A percentile compares a stretch with the other conserved stretches of the same genome.
These are phyloP conservation scores for Acorus calamus DNA, from an alignment of 106 monocot genomes.

Conservation along the genomic window DNA sequence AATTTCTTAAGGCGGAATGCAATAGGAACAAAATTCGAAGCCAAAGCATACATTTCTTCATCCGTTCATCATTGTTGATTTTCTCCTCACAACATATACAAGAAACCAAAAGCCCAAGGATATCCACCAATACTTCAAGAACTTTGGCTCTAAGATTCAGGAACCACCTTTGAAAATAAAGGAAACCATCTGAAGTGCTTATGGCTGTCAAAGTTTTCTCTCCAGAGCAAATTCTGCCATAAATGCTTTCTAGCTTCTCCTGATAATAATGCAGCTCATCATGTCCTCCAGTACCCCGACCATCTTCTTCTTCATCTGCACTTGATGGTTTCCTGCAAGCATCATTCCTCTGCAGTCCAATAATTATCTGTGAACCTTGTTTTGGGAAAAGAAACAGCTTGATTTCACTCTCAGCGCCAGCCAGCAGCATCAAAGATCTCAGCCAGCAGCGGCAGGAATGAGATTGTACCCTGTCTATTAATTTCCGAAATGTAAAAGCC, in stretches of 20 bases:
- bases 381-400: slow-evolving; percentile 66
- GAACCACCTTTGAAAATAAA: slow-evolving; percentile 80
- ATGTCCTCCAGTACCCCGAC: slow-evolving; percentile 3
- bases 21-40: slow-evolving; percentile 16
- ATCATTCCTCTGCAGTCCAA: slow-evolving; percentile 28
- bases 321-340: slow-evolving; percentile 9
- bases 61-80: background rate
- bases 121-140: slow-evolving; percentile 38
- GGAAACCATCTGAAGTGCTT: slow-evolving; percentile 14
- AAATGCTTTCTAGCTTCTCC: slow-evolving; percentile 35
- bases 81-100: slow-evolving; percentile 4
- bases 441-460: slow-evolving; percentile 42
- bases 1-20: slow-evolving; percentile 33
- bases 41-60: slow-evolving; percentile 9
- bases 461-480: slow-evolving; percentile 36
- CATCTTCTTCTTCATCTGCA: slow-evolving; percentile 17
- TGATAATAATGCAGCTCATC: slow-evolving; percentile 18
- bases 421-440: slow-evolving; percentile 55
- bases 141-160: slow-evolving; percentile 55
- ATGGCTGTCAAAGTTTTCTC: slow-evolving; percentile 33
- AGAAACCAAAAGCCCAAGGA: slow-evolving; percentile 29
- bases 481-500: slow-evolving; percentile 63
- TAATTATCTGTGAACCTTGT: slow-evolving; percentile 32
- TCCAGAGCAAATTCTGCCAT: slow-evolving; percentile 45
- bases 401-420: slow-evolving; percentile 82